Base-by-base conservation (phyloP, 768 basidiomycete genomes). In the Solioccasus polychromus region DNA sequence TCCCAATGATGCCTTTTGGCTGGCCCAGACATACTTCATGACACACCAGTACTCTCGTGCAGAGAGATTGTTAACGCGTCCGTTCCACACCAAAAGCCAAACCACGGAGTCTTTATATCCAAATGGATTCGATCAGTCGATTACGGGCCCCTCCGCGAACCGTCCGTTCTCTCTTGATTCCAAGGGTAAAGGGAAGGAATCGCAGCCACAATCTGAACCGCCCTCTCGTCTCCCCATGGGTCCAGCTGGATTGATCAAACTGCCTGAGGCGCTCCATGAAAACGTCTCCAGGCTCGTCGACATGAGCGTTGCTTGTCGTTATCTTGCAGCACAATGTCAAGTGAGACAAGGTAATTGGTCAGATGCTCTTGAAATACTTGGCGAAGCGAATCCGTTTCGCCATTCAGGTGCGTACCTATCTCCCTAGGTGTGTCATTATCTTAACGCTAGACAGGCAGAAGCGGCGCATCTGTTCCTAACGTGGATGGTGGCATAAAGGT, bases 1-100 rank as follows among this genome's bases (percentile, higher is more conserved):
- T 59, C 86, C 93, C 24, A 96, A 97, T 62, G 96, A 99, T 67
- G 96, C 93, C 11, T 98, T 99, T 68, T 99, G 96, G 96, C 80
- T 99, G 18, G 94, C 96, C 3, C 96, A 99, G 65, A 92, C 89
- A 0, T 92, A 93, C 67, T 99, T 98, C 65, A 87, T 94, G 74
- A 93, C 88, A 3, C 85, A 94, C 57, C 91, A 96, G 50, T 98
- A 95, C 68, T 85, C 92, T 8, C 88, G 94, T 37, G 94, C 96
- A 9, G 92, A 97, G 64, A 80, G 86, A 36, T 74, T 99, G 22
- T 77, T 99, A 36, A 92, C 85, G 2, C 79, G 90, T n/a, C 89
- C 91, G 0, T 91, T 95, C 60, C 77, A 84, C 6, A 75, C 74
- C 8, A 62, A 73, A 26, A 71, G 72, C 4, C 73, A 76, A 8